A percentile compares a stretch with the other conserved stretches of the same genome.
Conservation (phyloP, 805 yeast genomes). For the Saccharomycopsis vini region DNA sequence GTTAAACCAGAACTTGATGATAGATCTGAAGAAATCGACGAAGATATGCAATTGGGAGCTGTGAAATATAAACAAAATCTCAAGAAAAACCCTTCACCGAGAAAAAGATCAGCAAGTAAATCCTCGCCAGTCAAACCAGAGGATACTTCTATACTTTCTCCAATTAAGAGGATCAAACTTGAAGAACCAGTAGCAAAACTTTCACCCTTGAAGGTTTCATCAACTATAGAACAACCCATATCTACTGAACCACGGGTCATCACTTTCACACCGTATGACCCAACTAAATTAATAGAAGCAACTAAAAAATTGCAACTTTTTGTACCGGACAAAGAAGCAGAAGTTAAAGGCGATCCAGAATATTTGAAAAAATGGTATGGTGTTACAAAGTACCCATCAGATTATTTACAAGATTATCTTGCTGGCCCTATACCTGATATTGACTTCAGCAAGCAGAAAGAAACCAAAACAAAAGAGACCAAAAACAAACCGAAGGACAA, state of each 20-base stretch:
- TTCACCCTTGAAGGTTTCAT: neutral
- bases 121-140: neutral
- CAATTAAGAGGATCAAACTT: neutral
- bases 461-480: slow-evolving; percentile 84
- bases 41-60: neutral
- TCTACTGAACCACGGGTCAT: no score
- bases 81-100: neutral
- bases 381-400: slow-evolving; percentile 83
- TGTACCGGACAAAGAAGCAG: slow-evolving; percentile 52
- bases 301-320: slow-evolving; percentile 54
- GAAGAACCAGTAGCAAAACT: neutral
- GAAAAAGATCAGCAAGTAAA: neutral
- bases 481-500: no score
- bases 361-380: slow-evolving; percentile 69
- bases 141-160: neutral
- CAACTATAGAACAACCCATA: slow-evolving; percentile 63
- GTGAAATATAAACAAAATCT: neutral
- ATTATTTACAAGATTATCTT: slow-evolving; percentile 60
- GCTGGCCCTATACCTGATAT: slow-evolving; percentile 86
- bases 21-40: slow-evolving; percentile 1
- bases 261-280: slow-evolving; percentile 54
- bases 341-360: slow-evolving; percentile 56
- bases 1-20: slow-evolving; percentile 31
- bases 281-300: slow-evolving; percentile 55
- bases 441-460: slow-evolving; percentile 68